A percentile compares a stretch with the other conserved stretches of the same genome.
Evolutionary conservation across 768 basidiomycete genomes (phyloP).

Genomic region (Amanita phalloides): DNA sequence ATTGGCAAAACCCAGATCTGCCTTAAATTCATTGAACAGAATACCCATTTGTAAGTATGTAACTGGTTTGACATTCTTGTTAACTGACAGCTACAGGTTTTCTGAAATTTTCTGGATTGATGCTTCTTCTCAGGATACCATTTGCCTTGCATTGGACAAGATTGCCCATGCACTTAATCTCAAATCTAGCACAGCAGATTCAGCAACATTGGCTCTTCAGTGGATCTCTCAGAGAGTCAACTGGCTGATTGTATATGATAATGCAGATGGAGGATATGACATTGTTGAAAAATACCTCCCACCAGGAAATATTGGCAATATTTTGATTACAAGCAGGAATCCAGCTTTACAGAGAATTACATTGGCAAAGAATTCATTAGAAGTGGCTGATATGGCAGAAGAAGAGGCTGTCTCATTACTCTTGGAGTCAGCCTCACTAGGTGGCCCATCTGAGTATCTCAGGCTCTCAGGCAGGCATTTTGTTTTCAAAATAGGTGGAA

Average conservation of each 20-base stretch:
- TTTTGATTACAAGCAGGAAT: no score
- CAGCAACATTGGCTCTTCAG: constrained; percentile 2
- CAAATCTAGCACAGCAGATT: neutral
- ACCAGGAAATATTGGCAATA: neutral
- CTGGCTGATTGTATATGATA: no score
- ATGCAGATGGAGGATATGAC: no score
- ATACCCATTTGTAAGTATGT: neutral
- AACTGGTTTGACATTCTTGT: neutral
- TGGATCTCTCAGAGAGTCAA: constrained; percentile 6
- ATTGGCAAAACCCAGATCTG: constrained; percentile 7
- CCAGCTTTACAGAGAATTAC: no score
- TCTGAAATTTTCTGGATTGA: constrained; percentile 15
- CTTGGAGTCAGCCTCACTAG: neutral
- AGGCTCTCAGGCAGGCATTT: neutral
- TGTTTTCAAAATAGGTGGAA: neutral
- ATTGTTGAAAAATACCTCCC: no score
- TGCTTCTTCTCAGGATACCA: constrained; percentile 7
- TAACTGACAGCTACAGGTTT: constrained; percentile 5
- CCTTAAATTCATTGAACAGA: neutral
- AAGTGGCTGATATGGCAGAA: no score
- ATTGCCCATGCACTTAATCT: constrained; percentile 5
- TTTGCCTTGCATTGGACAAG: neutral
- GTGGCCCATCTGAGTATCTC: neutral
- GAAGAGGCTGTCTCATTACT: no score
- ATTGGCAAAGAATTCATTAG: no score